phyloP scores from a whole-genome alignment of 108 stramenopile species.

The Skeletonema menzelii region DNA sequence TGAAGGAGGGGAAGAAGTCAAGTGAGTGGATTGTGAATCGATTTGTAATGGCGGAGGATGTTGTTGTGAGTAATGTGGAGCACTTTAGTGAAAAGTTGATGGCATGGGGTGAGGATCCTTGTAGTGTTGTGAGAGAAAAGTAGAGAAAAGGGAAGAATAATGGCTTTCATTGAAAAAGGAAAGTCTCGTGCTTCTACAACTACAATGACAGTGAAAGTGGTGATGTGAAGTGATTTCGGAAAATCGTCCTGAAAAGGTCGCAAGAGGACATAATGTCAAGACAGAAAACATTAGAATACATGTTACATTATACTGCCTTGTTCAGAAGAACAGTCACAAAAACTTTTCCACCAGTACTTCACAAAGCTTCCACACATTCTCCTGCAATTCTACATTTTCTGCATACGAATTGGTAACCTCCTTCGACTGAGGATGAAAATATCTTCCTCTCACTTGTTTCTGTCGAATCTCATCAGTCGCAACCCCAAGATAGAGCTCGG shows the following conservation, averaged over 20 bases:
- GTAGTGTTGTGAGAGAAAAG: constrained; percentile 16
- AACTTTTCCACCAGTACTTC: constrained; percentile 41
- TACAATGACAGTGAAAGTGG: too few species aligned
- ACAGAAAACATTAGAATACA: too few species aligned
- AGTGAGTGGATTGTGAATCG: constrained; percentile 42
- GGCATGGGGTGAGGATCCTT: constrained; percentile 4
- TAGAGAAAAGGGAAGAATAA: neutral
- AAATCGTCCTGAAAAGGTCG: too few species aligned
- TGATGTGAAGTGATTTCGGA: too few species aligned
- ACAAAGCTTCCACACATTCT: constrained; percentile 50
- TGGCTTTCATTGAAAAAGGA: too few species aligned
- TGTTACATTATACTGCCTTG: neutral
- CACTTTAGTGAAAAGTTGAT: constrained; percentile 18
- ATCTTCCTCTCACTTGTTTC: constrained; percentile 51
- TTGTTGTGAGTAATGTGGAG: constrained; percentile 39
- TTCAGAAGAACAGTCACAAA: neutral
- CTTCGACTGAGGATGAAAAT: constrained; percentile 57
- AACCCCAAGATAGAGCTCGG: constrained; percentile 44
- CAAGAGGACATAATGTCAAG: too few species aligned
- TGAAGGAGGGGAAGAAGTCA: constrained; percentile 24
- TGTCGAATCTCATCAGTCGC: constrained; percentile 17
- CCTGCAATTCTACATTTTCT: constrained; percentile 35
- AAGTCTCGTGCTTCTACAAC: too few species aligned
- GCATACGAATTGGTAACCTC: constrained; percentile 41
- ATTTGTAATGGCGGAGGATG: constrained; percentile 43